These are phyloP conservation scores for Calonectria leucothoes DNA, from an alignment of 2,329 filamentous ascomycete genomes.

Conservation along the genomic window DNA sequence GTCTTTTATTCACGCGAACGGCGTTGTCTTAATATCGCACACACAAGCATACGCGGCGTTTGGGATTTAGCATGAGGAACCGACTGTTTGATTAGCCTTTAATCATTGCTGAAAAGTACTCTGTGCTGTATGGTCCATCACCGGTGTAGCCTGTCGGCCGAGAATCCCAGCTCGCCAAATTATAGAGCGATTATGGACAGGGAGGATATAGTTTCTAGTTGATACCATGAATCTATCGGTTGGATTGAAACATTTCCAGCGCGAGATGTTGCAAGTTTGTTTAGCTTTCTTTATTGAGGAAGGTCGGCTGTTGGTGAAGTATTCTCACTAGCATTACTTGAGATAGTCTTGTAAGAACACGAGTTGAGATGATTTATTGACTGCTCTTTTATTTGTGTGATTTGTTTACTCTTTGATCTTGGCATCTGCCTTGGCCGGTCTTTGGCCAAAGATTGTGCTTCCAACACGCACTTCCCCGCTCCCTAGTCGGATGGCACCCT, in stretches of 20 bases:
- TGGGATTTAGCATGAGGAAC: slow-evolving; percentile 39
- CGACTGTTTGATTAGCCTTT: slow-evolving; percentile 36
- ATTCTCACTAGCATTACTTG: background rate
- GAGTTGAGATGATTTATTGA: background rate
- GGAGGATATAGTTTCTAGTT: slow-evolving; percentile 38
- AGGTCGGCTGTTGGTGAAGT: background rate
- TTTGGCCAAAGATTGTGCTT: slow-evolving; percentile 90
- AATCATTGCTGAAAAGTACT: slow-evolving; percentile 34
- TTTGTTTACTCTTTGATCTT: slow-evolving; percentile 66
- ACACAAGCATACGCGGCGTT: slow-evolving; percentile 48
- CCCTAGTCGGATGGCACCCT: slow-evolving; percentile 84
- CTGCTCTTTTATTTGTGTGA: background rate
- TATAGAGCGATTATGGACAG: slow-evolving; percentile 30
- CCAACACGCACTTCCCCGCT: slow-evolving; percentile 93
- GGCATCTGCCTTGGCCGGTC: slow-evolving; percentile 83
- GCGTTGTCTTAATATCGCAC: slow-evolving; percentile 42
- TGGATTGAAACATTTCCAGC: slow-evolving; percentile 28
- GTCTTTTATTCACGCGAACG: slow-evolving; percentile 39
- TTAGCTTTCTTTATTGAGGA: background rate
- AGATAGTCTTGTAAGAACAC: background rate
- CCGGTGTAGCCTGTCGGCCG: slow-evolving; percentile 20
- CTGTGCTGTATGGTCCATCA: slow-evolving; percentile 25
- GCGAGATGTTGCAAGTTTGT: background rate
- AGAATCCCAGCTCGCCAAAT: slow-evolving; percentile 21
- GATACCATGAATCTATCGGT: slow-evolving; percentile 39